phyloP scores from a whole-genome alignment of 306 rosid species.

The Cucumis melo region DNA sequence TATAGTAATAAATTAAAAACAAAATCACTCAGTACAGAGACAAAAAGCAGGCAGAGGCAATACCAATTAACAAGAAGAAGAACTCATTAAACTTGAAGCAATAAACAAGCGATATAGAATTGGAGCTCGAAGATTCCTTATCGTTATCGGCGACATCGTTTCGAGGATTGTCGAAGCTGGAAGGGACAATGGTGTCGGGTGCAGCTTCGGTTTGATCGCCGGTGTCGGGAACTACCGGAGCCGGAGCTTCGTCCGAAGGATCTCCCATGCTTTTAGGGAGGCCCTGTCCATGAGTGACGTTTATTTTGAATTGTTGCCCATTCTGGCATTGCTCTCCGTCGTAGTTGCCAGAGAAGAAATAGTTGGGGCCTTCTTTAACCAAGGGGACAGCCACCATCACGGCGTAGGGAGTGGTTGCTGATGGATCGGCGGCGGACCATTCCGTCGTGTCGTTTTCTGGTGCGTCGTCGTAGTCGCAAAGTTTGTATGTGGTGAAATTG shows the following conservation, averaged over 20 bases:
- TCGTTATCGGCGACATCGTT: constrained; percentile 13
- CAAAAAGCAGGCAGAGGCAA: neutral
- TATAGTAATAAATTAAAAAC: neutral
- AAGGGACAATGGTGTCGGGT: constrained; percentile 70
- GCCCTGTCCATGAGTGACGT: constrained; percentile 66
- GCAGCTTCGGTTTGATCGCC: constrained; percentile 43
- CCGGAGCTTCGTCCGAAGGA: constrained; percentile 32
- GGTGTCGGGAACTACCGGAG: constrained; percentile 36
- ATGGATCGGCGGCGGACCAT: constrained; percentile 52
- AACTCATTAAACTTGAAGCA: neutral
- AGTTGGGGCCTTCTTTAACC: constrained; percentile 46
- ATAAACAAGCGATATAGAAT: constrained; percentile 1
- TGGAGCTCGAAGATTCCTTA: constrained; percentile 31
- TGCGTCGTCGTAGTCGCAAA: constrained; percentile 55
- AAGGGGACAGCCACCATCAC: constrained; percentile 53
- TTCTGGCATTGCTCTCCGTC: constrained; percentile 78
- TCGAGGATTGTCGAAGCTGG: constrained; percentile 62
- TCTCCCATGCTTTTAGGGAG: constrained; percentile 29
- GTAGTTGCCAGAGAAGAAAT: constrained; percentile 71
- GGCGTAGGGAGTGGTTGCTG: constrained; percentile 26
- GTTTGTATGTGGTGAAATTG: constrained; percentile 58
- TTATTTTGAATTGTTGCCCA: constrained; percentile 60
- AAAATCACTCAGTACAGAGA: neutral
- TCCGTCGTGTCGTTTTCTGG: constrained; percentile 49
- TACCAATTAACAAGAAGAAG: neutral